Percentiles rank a stretch among this genome's conserved stretches.
Conservation (phyloP, 2,329 filamentous ascomycete genomes). For the Oidium heveae region DNA sequence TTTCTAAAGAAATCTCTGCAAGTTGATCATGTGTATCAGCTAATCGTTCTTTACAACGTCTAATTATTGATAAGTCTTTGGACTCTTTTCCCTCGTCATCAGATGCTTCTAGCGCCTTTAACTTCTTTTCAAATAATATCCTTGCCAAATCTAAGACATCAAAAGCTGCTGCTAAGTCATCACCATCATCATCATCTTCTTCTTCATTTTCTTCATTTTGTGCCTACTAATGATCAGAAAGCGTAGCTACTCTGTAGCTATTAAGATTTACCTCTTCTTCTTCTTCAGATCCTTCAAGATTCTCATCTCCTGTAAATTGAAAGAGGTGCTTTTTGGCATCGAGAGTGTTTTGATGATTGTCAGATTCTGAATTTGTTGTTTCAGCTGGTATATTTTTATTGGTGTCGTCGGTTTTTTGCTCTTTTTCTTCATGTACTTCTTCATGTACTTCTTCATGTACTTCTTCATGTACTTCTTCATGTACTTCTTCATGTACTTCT, state of each 20-base stretch:
- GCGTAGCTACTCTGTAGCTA: too few species aligned
- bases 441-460: constrained; percentile 8
- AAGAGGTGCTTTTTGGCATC: constrained; percentile 51
- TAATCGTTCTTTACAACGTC: constrained; percentile 57
- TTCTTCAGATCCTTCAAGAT: constrained; percentile 65
- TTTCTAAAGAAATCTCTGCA: constrained; percentile 90
- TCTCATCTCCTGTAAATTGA: constrained; percentile 83
- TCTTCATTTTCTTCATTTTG: constrained; percentile 16
- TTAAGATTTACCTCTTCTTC: constrained; percentile 24
- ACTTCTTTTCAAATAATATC: constrained; percentile 32
- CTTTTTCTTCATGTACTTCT: background rate
- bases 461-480: too few species aligned
- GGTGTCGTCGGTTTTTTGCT: background rate
- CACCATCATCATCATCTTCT: constrained; percentile 34
- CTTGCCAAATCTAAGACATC: constrained; percentile 64
- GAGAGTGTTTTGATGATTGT: constrained; percentile 7
- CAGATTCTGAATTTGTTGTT: background rate
- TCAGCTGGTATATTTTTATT: background rate
- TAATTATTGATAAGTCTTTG: constrained; percentile 17
- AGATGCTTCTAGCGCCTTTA: constrained; percentile 22
- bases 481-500: too few species aligned
- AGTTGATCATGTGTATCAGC: constrained; percentile 86
- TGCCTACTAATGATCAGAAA: too few species aligned
- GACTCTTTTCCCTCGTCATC: constrained; percentile 22
- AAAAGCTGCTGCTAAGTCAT: constrained; percentile 57